Evolutionary conservation across 2,329 filamentous ascomycete genomes (phyloP), one percentile per base, ranked within the genome.

Genomic region (Colletotrichum tropicicola): DNA sequence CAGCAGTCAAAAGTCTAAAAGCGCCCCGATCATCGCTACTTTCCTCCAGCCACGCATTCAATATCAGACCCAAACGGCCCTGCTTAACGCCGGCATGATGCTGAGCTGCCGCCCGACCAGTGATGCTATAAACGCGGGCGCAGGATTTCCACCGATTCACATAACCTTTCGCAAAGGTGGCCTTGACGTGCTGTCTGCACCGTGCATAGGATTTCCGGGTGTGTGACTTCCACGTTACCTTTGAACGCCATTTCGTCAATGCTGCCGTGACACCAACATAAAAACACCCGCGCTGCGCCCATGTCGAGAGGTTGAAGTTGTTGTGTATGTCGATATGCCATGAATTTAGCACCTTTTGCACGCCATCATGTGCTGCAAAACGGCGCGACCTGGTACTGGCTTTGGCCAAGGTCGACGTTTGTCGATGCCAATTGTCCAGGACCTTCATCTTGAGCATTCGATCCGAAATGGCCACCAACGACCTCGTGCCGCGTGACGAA

Each of bases 111-210:
- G 57, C 47, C 48, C 60, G 55, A 45, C 51, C 55, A 2, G 53
- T 62, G 25, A 53, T 56, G 6, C 37, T 39, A 8, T 65, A 30
- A 10, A 56, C n/a, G 7, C 54, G 53, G 7, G 52, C 44, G 27
- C 41, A 23, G 12, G 51, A 51, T 32, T 44, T 63, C 69, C 69
- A 70, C 3, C 41, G 41, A 13, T 10, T 19, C 6, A 68, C 25
- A 13, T 67, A 44, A n/a, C 21, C 47, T 30, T 65, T 65, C 15
- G 65, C 55, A 10, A 55, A 52, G 37, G 57, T 47, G 7, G 56
- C 47, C 35, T 67, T 67, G 27, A 65, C 55, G 32, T 56, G 51
- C 48, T 65, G 57, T 15, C 65, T 60, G 45, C 61, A 67, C 23
- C 41, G 49, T 27, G 62, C 61, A 17, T 67, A 67, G 13, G 61